Evolutionary conservation across 2,329 filamentous ascomycete species (phyloP).

Genomic region (Neoarthrinium moseri): DNA sequence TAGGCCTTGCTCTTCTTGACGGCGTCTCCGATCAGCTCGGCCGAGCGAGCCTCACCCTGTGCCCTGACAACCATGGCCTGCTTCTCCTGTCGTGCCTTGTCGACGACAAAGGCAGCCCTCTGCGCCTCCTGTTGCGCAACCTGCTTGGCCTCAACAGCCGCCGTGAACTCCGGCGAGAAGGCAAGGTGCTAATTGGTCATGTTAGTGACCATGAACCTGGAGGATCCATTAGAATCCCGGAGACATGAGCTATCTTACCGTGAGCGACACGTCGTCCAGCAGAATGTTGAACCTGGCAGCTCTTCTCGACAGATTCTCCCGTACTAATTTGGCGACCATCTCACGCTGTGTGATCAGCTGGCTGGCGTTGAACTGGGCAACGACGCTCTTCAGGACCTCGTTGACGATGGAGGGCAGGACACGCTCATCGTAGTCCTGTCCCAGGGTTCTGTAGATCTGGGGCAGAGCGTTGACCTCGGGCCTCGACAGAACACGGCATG

Average conservation of each 20-base stretch:
- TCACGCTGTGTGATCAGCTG: constrained; percentile 99
- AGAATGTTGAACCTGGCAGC: constrained; percentile 97
- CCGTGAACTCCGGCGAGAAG: constrained; percentile 73
- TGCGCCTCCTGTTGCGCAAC: constrained; percentile 90
- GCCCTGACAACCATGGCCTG: constrained; percentile 98
- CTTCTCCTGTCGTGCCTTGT: constrained; percentile 99
- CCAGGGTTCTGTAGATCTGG: constrained; percentile 95
- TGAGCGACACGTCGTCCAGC: constrained; percentile 94
- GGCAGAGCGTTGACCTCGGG: constrained; percentile 86
- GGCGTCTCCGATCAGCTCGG: constrained; percentile 95
- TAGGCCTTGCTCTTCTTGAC: constrained; percentile 99
- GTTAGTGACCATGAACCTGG: too few species aligned
- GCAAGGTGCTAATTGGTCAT: constrained; percentile 57
- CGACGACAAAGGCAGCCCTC: constrained; percentile 93
- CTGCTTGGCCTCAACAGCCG: constrained; percentile 72
- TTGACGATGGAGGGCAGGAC: constrained; percentile 97
- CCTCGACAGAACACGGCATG: constrained; percentile 94
- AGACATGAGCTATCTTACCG: constrained; percentile 57
- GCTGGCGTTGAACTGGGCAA: constrained; percentile 97
- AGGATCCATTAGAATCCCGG: too few species aligned
- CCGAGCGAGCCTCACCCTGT: constrained; percentile 97
- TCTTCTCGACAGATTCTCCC: constrained; percentile 87
- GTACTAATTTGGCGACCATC: constrained; percentile 86
- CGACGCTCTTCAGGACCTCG: constrained; percentile 97
- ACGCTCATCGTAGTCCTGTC: constrained; percentile 94